Percentiles rank a stretch among this genome's conserved stretches.
phyloP scores from a whole-genome alignment of 1,139 yeast genomes.

The Barnettozyma hawaiiensis region DNA sequence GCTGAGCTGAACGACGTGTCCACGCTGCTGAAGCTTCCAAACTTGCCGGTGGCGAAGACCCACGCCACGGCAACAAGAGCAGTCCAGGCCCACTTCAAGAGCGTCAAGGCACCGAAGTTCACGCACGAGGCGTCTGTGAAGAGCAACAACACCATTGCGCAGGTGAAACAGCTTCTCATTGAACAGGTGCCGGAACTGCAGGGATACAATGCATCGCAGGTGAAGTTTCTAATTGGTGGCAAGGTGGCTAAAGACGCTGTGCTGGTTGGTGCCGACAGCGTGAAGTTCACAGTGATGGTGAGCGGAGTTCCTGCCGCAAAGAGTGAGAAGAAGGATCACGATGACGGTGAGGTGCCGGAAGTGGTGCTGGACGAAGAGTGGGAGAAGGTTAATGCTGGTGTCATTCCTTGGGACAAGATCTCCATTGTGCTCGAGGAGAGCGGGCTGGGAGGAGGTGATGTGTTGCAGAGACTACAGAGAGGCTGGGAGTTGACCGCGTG shows the following conservation, averaged over 20 bases:
- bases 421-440: slow-evolving; percentile 21
- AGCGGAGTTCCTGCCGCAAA: slow-evolving; percentile 14
- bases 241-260: slow-evolving; percentile 42
- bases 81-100: slow-evolving; percentile 30
- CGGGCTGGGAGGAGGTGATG: slow-evolving; percentile 18
- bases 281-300: slow-evolving; percentile 33
- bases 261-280: slow-evolving; percentile 7
- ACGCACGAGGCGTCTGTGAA: slow-evolving; percentile 24
- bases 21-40: slow-evolving; percentile 27
- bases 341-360: slow-evolving; percentile 9
- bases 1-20: slow-evolving; percentile 18
- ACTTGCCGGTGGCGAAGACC: slow-evolving; percentile 27
- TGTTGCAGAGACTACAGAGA: slow-evolving; percentile 36
- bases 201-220: slow-evolving; percentile 14
- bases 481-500: slow-evolving; percentile 35
- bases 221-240: slow-evolving; percentile 41
- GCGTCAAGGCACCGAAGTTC: slow-evolving; percentile 43
- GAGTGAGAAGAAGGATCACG: slow-evolving; percentile 1
- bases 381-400: slow-evolving; percentile 8
- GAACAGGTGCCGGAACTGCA: slow-evolving; percentile 9
- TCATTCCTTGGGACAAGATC: slow-evolving; percentile 35
- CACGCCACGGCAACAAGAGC: slow-evolving; percentile 4
- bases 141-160: slow-evolving; percentile 31
- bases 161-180: slow-evolving; percentile 34
- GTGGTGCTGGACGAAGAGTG: slow-evolving; percentile 5